Evolutionary conservation across 306 rosid genomes (phyloP).

Genomic region (Ormosia semicastrata): DNA sequence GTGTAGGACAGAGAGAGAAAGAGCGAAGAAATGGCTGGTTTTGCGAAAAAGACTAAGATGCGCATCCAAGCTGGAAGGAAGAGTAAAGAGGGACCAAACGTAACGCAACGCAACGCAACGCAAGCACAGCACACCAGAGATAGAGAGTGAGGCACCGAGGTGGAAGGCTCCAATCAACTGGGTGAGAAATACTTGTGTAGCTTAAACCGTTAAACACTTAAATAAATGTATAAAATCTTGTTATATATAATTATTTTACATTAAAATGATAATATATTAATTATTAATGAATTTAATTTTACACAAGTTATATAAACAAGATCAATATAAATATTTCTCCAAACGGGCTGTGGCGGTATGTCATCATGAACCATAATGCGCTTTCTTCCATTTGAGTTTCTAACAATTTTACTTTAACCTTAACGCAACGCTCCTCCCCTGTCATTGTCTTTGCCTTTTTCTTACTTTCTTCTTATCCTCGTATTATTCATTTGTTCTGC

Average conservation of each 20-base stretch:
- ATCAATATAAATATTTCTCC: too few species aligned
- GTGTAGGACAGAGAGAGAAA: not conserved
- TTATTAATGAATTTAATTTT: too few species aligned
- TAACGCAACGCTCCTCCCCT: conserved; percentile 32
- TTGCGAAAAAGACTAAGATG: not conserved
- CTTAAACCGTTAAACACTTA: too few species aligned
- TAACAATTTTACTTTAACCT: conserved; percentile 11
- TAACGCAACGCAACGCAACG: not conserved
- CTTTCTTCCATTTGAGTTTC: conserved; percentile 18
- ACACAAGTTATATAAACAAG: too few species aligned
- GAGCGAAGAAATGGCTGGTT: not conserved
- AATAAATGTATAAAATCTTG: too few species aligned
- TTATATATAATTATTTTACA: too few species aligned
- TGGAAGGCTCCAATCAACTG: not conserved
- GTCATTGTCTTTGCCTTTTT: not conserved
- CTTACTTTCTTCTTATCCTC: not conserved
- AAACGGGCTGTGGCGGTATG: not conserved
- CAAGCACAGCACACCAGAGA: not conserved
- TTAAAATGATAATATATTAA: too few species aligned
- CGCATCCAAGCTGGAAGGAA: conserved; percentile 5
- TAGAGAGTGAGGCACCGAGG: not conserved
- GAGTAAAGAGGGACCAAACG: conserved; percentile 21
- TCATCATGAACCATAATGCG: conserved; percentile 58
- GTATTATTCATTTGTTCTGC: not conserved
- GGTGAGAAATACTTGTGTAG: too few species aligned